Evolutionary conservation across 164 flowering plant species (phyloP).

Genomic region (Magnolia changhungtana): DNA sequence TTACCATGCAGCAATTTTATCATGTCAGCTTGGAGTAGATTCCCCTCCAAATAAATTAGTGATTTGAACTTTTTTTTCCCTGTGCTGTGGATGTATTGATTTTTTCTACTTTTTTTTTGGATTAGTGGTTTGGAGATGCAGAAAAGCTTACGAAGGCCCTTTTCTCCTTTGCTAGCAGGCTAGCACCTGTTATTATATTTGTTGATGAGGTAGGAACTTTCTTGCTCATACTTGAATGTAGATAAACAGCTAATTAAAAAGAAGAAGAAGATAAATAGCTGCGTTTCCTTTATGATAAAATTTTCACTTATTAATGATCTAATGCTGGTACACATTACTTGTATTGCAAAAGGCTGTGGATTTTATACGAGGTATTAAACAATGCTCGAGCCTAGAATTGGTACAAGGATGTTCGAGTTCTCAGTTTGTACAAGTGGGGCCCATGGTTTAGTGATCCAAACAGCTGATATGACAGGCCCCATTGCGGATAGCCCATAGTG

Average conservation of each 20-base stretch:
- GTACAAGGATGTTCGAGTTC: too few species aligned
- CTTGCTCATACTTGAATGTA: not conserved
- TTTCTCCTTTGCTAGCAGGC: slow-evolving; percentile 90
- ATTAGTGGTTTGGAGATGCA: slow-evolving; percentile 99
- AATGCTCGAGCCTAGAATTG: too few species aligned
- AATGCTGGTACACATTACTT: too few species aligned
- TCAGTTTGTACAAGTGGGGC: too few species aligned
- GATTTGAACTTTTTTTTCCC: not conserved
- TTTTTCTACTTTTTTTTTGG: not conserved
- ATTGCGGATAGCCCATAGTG: too few species aligned
- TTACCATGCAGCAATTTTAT: too few species aligned
- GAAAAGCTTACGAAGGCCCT: slow-evolving; percentile 98
- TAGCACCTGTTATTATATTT: slow-evolving; percentile 95
- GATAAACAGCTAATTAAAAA: too few species aligned
- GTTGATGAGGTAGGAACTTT: slow-evolving; percentile 78
- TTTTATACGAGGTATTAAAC: too few species aligned
- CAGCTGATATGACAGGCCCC: too few species aligned
- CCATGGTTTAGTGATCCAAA: too few species aligned
- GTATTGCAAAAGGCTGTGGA: too few species aligned
- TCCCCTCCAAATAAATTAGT: not conserved
- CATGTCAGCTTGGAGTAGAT: not conserved
- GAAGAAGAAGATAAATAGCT: not conserved
- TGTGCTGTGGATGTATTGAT: not conserved
- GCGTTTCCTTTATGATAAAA: not conserved
- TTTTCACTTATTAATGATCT: not conserved